Percentiles rank a stretch among this genome's conserved stretches.
Evolutionary conservation across 140 eudicot species (phyloP).

Genomic region (Flaveria floridana): DNA sequence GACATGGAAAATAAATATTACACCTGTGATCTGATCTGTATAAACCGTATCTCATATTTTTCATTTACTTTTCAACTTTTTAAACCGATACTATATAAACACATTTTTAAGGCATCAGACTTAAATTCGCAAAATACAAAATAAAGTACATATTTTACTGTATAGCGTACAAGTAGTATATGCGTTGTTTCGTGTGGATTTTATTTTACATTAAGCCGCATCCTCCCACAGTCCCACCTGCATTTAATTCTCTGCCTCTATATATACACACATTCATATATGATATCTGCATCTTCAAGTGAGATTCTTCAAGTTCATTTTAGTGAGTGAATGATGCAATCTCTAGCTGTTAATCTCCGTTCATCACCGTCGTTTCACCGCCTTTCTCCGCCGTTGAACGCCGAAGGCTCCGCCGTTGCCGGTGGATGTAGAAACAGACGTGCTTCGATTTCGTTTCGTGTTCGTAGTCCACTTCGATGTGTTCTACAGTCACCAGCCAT

Average conservation of each 20-base stretch:
- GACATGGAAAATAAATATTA: background rate
- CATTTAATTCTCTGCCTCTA: constrained; percentile 13
- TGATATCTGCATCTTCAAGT: background rate
- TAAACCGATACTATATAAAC: background rate
- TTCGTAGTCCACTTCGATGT: constrained; percentile 42
- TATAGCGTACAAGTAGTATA: background rate
- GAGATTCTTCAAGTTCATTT: constrained; percentile 19
- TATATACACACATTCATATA: constrained; percentile 19
- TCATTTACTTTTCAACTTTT: background rate
- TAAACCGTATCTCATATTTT: background rate
- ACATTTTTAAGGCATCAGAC: background rate
- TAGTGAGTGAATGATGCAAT: constrained; percentile 45
- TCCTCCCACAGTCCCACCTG: constrained; percentile 5
- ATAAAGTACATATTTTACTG: background rate
- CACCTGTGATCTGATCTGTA: constrained; percentile 10
- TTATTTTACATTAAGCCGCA: constrained; percentile 8
- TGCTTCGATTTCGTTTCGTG: constrained; percentile 35
- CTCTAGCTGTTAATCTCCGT: constrained; percentile 43
- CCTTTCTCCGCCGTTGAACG: constrained; percentile 28
- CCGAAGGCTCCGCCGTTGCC: constrained; percentile 29
- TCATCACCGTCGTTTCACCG: constrained; percentile 36
- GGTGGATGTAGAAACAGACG: constrained; percentile 18
- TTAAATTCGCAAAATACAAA: background rate
- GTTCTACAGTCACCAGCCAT: constrained; percentile 47
- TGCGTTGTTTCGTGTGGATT: background rate